Percentiles rank a stretch among this genome's conserved stretches.
phyloP scores from a whole-genome alignment of 495 filamentous ascomycete species.

The Annulohypoxylon maeteangense region DNA sequence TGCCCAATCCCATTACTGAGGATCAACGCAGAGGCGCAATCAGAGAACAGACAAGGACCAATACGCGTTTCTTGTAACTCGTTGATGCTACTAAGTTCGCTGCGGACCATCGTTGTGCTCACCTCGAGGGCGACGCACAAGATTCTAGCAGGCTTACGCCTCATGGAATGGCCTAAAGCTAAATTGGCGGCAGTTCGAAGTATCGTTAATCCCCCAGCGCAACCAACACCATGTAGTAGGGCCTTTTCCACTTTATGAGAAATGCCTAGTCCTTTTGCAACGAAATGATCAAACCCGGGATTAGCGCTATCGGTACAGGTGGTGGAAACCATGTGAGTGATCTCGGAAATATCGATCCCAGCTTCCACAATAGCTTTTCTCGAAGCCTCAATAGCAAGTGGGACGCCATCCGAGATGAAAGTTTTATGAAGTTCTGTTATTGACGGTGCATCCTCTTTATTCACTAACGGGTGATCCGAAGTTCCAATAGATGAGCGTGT shows the following conservation, averaged over 20 bases:
- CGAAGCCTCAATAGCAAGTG: constrained; percentile 66
- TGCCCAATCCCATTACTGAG: constrained; percentile 65
- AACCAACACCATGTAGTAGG: constrained; percentile 71
- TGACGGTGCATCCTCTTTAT: constrained; percentile 62
- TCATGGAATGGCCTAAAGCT: constrained; percentile 64
- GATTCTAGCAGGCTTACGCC: constrained; percentile 63
- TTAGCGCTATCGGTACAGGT: constrained; percentile 76
- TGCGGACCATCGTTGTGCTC: constrained; percentile 66
- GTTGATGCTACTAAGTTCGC: constrained; percentile 66
- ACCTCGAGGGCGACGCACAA: constrained; percentile 71
- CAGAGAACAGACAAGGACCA: constrained; percentile 69
- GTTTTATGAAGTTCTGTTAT: constrained; percentile 64
- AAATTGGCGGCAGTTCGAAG: constrained; percentile 70
- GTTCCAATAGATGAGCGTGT: constrained; percentile 67
- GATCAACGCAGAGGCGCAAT: constrained; percentile 69
- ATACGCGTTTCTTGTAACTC: constrained; percentile 65
- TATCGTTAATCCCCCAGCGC: constrained; percentile 69
- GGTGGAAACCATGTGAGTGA: constrained; percentile 74
- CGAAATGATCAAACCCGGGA: constrained; percentile 73
- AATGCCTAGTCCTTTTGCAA: constrained; percentile 65
- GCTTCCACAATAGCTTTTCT: constrained; percentile 69
- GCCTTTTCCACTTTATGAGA: constrained; percentile 63
- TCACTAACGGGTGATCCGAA: constrained; percentile 66
- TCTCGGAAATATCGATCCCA: constrained; percentile 56
- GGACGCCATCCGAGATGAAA: constrained; percentile 68